phyloP scores from a whole-genome alignment of 441 rosid genomes.

The Populus hybrid region DNA sequence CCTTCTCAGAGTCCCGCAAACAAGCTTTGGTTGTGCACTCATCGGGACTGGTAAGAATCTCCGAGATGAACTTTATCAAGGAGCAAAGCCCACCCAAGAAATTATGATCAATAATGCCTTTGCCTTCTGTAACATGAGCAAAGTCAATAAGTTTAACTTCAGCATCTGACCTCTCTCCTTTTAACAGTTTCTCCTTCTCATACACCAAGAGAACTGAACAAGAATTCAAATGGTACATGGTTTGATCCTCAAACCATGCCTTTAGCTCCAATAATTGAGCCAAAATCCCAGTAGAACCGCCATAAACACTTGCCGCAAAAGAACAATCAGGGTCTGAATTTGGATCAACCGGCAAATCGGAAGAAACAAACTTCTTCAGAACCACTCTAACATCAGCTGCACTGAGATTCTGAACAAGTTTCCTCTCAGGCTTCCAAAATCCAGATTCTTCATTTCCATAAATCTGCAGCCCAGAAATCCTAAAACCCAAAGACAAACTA shows the following conservation, averaged over 20 bases:
- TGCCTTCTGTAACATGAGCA: constrained; percentile 85
- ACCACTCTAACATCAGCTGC: constrained; percentile 51
- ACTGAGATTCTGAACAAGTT: constrained; percentile 39
- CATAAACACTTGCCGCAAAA: constrained; percentile 54
- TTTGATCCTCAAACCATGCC: constrained; percentile 93
- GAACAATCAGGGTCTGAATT: constrained; percentile 50
- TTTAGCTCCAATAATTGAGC: constrained; percentile 76
- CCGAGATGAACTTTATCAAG: constrained; percentile 74
- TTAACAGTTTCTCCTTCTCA: constrained; percentile 49
- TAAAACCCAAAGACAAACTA: constrained; percentile 59
- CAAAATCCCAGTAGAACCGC: constrained; percentile 65
- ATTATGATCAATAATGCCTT: constrained; percentile 91
- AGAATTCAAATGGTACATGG: constrained; percentile 78
- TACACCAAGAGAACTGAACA: constrained; percentile 76
- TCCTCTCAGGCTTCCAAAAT: constrained; percentile 69
- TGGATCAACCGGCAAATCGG: constrained; percentile 39
- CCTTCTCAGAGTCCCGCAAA: constrained; percentile 26
- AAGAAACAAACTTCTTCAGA: constrained; percentile 81
- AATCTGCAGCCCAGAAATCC: constrained; percentile 75
- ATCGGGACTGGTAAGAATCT: constrained; percentile 49
- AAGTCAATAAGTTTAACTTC: constrained; percentile 85
- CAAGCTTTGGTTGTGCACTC: constrained; percentile 31
- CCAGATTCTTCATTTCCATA: constrained; percentile 40
- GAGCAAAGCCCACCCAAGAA: constrained; percentile 97
- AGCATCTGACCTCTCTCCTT: constrained; percentile 36